Evolutionary conservation across 2,329 filamentous ascomycete species (phyloP), one percentile per base, ranked within the genome.

Genomic region (Knoxdaviesia capensis): DNA sequence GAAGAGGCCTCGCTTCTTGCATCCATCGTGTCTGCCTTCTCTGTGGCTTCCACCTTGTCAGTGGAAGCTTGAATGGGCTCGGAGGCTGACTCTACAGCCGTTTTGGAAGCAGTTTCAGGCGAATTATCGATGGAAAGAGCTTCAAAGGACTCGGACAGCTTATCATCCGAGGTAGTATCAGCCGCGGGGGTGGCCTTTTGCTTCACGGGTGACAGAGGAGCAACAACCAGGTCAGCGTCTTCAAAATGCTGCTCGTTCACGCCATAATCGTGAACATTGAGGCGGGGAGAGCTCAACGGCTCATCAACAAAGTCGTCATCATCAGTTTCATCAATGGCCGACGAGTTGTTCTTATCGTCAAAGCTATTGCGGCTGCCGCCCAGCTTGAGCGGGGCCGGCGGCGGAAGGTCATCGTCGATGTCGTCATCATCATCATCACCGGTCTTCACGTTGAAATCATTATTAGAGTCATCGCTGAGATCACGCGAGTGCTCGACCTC

Each of bases 291-390:
- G 48, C 73, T 80, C 11, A 85, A 63, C 3, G 81, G 79, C 55
- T 87, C 80, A 47, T 87, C 80, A 20, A 86, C 78, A 53, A 87
- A 81, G 45, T 84, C 77, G 41, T 80, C 77, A 43, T 80, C 77
- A 48, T 78, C 73, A 51, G 70, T 73, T 2, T 20, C 20, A 20
- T 20, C 20, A 20, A 20, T 20, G 20, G 20, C 20, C 20, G 20
- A 20, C 20, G 20, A 20, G 20, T 20, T 20, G 38, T 68, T 71
- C 46, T 73, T 68, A 32, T 71, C 70, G 39, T 71, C 69, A 11
- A 80, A 65, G n/a, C 73, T 66, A 20, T 20, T 20, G 20, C 20
- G 20, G 3, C 3, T 20, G 20, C 20, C 20, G 20, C 20, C 20
- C 20, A 20, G 20, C 20, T 20, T 20, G 6, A 87, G 65, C 6